Evolutionary conservation across 1,139 yeast species (phyloP).

Genomic region (Yamadazyma dushanensis): DNA sequence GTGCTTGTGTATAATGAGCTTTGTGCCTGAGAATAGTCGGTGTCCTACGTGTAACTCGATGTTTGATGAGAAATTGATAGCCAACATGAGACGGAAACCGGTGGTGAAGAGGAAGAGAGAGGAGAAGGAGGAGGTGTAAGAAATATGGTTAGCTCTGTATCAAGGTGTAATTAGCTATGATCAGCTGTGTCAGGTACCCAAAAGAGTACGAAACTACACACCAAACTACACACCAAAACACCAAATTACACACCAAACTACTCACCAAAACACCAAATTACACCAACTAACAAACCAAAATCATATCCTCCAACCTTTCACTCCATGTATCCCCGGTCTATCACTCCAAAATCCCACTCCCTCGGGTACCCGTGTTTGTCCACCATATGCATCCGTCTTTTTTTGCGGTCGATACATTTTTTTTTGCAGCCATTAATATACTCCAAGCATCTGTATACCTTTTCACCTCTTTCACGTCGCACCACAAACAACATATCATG

Average conservation of each 20-base stretch:
- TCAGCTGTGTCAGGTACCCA: too few relatives aligned
- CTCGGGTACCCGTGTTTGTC: conserved; percentile 51
- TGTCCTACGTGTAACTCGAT: conserved; percentile 55
- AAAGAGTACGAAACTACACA: too few relatives aligned
- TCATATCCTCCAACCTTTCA: background rate
- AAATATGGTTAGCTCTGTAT: too few relatives aligned
- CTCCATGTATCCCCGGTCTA: conserved; percentile 25
- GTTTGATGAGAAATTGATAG: conserved; percentile 51
- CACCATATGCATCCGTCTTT: conserved; percentile 48
- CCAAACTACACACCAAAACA: too few relatives aligned
- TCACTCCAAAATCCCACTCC: conserved; percentile 38
- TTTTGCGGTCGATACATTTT: conserved; percentile 27
- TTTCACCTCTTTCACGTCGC: conserved; percentile 36
- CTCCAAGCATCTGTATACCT: conserved; percentile 42
- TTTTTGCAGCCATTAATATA: conserved; percentile 31
- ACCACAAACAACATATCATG: conserved; percentile 52
- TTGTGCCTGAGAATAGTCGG: conserved; percentile 55
- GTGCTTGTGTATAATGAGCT: conserved; percentile 79
- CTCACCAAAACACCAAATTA: too few relatives aligned
- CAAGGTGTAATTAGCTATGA: too few relatives aligned
- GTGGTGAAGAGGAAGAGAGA: conserved; percentile 46
- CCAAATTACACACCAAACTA: too few relatives aligned
- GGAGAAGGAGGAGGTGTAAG: too few relatives aligned
- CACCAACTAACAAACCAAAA: too few relatives aligned
- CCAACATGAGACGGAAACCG: conserved; percentile 51